Evolutionary conservation across 306 rosid species (phyloP).

Genomic region (Arachis stenosperma): DNA sequence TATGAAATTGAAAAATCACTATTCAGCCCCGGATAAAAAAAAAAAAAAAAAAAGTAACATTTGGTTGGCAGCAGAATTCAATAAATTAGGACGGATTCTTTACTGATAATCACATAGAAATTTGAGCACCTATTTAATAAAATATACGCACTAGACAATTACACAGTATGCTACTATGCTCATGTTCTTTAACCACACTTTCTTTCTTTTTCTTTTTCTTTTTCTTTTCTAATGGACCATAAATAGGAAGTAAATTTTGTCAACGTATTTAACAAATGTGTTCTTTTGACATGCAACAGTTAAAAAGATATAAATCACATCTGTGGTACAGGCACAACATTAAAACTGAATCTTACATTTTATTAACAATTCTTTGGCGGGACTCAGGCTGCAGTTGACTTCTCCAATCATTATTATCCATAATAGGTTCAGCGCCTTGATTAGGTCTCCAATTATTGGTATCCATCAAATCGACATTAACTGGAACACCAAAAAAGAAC

Average conservation of each 20-base stretch:
- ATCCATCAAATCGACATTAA: conserved; percentile 40
- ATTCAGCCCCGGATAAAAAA: conserved; percentile 1
- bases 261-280: conserved; percentile 2
- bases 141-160: not conserved
- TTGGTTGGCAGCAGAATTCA: conserved; percentile 10
- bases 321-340: not conserved
- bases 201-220: too few species aligned
- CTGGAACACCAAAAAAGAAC: conserved; percentile 19
- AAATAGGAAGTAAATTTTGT: not conserved
- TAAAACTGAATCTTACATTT: conserved; percentile 49
- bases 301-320: conserved; percentile 8
- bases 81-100: not conserved
- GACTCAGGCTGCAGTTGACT: conserved; percentile 46
- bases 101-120: not conserved
- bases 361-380: conserved; percentile 59
- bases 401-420: conserved; percentile 57
- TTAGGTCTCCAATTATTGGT: conserved; percentile 55
- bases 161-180: conserved; percentile 8
- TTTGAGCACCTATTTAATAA: conserved; percentile 13
- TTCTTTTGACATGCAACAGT: conserved; percentile 12
- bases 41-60: not conserved
- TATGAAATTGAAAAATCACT: conserved; percentile 5
- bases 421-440: conserved; percentile 47
- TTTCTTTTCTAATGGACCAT: not conserved
- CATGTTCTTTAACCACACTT: not conserved